Base-by-base conservation (phyloP, 164 flowering plant genomes). In the Brasenia schreberi region DNA sequence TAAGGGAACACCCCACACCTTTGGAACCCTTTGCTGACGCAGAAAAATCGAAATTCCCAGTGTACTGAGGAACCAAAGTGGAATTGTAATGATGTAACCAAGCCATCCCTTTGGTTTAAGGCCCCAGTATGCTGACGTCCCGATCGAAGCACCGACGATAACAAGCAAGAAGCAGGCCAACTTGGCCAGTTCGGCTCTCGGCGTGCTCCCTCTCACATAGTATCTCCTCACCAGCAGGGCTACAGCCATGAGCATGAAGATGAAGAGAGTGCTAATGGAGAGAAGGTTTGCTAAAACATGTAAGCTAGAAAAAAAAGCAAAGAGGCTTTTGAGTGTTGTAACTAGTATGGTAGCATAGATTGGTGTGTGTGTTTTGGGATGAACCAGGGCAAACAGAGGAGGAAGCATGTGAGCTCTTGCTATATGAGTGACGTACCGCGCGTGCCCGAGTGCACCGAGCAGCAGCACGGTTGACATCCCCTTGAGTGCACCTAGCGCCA, bases 361-460 rank as follows among this genome's bases (percentile, higher is more conserved):
- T 17, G 96, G 96, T 4, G 96, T 88, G 45, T 83, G 82, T 7
- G 87, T 84, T 70, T 78, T 86, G 0, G 97, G 97, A 59, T 90
- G 97, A 45, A 90, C 83, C 16, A 76, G 76, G 33, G 90, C 97
- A 70, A 90, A 90, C 74, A 71, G 82, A 1, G 97, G 97, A 2
- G 97, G 97, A 44, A 90, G 88, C 94, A 90, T 84, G 70, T 90
- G 97, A 0, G 94, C 71, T 65, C 97, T 75, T 4, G 92, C 97
- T 66, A 90, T 88, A 65, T 90, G 97, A 65, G 97, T 90, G 5
- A 86, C 84, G 73, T 90, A 90, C 6, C 94, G 79, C 23, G 85
- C 88, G 73, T 90, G 97, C 52, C 94, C 97, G 0, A 90, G 77
- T 0, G 92, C 71, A 4, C 92, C 87, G 17, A 88, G 85, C 58